Base-by-base conservation (phyloP, 257 asterid genomes). In the Ajuga chamaepitys region DNA sequence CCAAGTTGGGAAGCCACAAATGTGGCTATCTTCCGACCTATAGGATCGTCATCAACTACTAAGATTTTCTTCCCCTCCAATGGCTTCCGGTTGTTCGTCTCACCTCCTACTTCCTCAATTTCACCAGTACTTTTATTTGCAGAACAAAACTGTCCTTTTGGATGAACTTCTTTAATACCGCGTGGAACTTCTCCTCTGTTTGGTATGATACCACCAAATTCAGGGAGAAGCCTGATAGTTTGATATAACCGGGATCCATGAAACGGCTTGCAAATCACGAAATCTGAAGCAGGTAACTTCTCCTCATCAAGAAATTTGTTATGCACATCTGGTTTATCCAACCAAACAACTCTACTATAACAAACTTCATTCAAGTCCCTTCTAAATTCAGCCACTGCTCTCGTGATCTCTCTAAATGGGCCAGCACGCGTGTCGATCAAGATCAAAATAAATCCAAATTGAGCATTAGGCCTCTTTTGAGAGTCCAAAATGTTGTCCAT, bases 181-280 rank as follows among this genome's bases (percentile, higher is more conserved):
- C 32, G 35, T 3, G 47, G n/a, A 5, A 17, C 28, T 13, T 72
- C 71, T 14, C 64, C 75, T 44, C 64, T 61, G 40, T 46, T 42
- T 9, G 74, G 67, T 16, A 34, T 48, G 7, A 48, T 22, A 11
- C 79, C 78, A 0, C 82, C 88, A 41, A 83, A 84, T 54, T 84
- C 96, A 0, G 90, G 97, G 42, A 93, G 50, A 45, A 89, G 87
- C 9, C 58, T 58, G 3, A 85, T 67, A 13, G 77, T 55, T 30
- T 71, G 80, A 58, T 68, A 32, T 66, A 89, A 62, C n/a, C 91
- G 82, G 0, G 97, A 87, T 7, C 97, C 98, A 42, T 92, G 96
- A 4, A 92, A 68, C 1, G 98, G 94, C 70, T 84, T 86, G 1
- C 81, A 70, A 20, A 87, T 41, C 48, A 86, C 42, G 17, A 86